Base-by-base conservation (phyloP, 192 early-diverging fungal genomes). In the Spizellomyces sp. region DNA sequence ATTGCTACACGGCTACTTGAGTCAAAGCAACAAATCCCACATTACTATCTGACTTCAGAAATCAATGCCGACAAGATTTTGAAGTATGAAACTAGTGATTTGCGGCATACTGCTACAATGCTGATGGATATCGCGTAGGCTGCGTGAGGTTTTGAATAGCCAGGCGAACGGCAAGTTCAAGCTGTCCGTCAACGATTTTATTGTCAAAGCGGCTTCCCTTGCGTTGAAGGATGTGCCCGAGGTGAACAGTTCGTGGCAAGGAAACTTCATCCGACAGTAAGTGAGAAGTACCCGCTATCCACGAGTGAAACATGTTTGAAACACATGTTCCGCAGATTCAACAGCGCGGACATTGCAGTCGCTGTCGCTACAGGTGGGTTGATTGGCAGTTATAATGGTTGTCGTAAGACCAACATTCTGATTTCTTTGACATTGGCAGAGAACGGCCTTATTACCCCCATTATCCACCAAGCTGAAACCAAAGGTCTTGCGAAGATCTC, bases 121-220 rank as follows among this genome's bases (percentile, higher is more conserved):
- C 54, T n/a, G n/a, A 56, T 56, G 5, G n/a, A 56, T n/a, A n/a
- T 56, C 54, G 22, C 54, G 17, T 58, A 79, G 73, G 65, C 87
- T 98, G 66, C 93, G 97, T 71, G 87, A 94, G 75, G 88, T 90
- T 12, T 84, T 99, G 56, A 99, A 99, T 88, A 86, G 80, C 62
- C 73, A 88, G 75, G 89, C 84, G 62, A 87, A 94, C 69, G 95
- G 92, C 41, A 89, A 92, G 68, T 96, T 91, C 91, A 99, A 99
- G 86, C 83, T 99, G 43, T 98, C 95, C 27, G 91, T 99, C 75
- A 99, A 99, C 77, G 97, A 99, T 81, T 98, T 99, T 79, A 87
- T 99, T 42, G 90, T 99, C 86, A 99, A 99, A 89, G 94, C 97
- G 0, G 88, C 93, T 17, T 90, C 89, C 66, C 85, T 93, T 57